These are phyloP conservation scores for Petunia axillaris DNA, from an alignment of 257 asterid genomes.

Conservation along the genomic window DNA sequence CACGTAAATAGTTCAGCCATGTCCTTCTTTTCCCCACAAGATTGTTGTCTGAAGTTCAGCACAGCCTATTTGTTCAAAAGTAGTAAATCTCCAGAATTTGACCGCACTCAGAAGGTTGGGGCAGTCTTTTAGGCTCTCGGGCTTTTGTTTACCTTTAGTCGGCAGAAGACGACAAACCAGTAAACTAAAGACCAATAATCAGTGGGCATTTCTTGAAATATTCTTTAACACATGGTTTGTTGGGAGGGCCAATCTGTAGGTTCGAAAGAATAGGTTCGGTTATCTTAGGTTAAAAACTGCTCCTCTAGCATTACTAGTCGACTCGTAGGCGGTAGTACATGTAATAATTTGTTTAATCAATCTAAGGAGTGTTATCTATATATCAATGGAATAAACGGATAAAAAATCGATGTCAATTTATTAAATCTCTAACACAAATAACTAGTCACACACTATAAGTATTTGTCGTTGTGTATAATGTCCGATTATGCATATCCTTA, in stretches of 20 bases:
- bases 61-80: not conserved
- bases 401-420: too few species aligned
- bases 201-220: not conserved
- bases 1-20: too few species aligned
- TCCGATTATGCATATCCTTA: too few species aligned
- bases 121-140: not conserved
- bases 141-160: conserved; percentile 24
- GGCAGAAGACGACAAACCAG: conserved; percentile 30
- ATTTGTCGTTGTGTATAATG: too few species aligned
- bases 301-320: not conserved
- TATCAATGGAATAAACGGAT: too few species aligned
- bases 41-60: not conserved
- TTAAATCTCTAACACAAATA: too few species aligned
- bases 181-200: not conserved
- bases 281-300: conserved; percentile 11
- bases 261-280: not conserved
- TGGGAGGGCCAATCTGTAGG: not conserved
- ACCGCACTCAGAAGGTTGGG: not conserved
- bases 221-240: not conserved
- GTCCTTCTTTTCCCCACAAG: too few species aligned
- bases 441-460: too few species aligned
- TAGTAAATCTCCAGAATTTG: not conserved
- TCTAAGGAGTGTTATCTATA: too few species aligned
- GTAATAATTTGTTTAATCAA: too few species aligned
- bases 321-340: too few species aligned